Percentiles rank a stretch among this genome's conserved stretches.
Conservation (phyloP, 768 basidiomycete species). For the Symmetrospora coprosmae region DNA sequence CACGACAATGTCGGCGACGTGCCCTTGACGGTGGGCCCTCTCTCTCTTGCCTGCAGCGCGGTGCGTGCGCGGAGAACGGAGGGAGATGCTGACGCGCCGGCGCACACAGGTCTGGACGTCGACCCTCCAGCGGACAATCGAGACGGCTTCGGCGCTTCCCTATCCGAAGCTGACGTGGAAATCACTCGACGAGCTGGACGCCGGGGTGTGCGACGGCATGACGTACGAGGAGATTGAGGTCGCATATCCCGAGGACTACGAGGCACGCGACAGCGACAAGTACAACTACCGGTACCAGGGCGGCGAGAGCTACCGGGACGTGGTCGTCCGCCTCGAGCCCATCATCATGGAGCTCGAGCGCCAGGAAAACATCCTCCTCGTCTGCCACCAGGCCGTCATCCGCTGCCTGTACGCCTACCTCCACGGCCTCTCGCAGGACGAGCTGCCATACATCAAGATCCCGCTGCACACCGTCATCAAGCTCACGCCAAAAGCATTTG, state of each 20-base stretch:
- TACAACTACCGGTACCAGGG: conserved; percentile 59
- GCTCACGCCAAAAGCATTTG: conserved; percentile 93
- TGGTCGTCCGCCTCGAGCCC: conserved; percentile 59
- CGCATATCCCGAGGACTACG: conserved; percentile 93
- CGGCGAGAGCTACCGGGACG: conserved; percentile 95
- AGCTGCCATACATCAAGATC: conserved; percentile 95
- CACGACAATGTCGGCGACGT: conserved; percentile 80
- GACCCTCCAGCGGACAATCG: conserved; percentile 81
- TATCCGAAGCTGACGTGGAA: conserved; percentile 97
- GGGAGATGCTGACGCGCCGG: too few relatives aligned
- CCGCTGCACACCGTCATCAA: conserved; percentile 92
- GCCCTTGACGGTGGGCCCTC: conserved; percentile 65
- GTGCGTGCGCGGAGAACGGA: not conserved
- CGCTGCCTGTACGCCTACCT: conserved; percentile 75
- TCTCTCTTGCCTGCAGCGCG: not conserved
- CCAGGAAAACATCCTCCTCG: conserved; percentile 90
- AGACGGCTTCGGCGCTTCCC: conserved; percentile 66
- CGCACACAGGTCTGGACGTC: conserved; percentile 81
- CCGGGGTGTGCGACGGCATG: conserved; percentile 98
- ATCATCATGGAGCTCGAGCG: conserved; percentile 98
- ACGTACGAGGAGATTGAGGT: conserved; percentile 98
- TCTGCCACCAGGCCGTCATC: conserved; percentile 70
- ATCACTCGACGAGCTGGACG: conserved; percentile 91
- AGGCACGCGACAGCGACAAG: conserved; percentile 95
- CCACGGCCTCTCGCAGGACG: conserved; percentile 73